Base-by-base conservation (phyloP, 73 alveolate genomes). In the Paramecium biaurelia region DNA sequence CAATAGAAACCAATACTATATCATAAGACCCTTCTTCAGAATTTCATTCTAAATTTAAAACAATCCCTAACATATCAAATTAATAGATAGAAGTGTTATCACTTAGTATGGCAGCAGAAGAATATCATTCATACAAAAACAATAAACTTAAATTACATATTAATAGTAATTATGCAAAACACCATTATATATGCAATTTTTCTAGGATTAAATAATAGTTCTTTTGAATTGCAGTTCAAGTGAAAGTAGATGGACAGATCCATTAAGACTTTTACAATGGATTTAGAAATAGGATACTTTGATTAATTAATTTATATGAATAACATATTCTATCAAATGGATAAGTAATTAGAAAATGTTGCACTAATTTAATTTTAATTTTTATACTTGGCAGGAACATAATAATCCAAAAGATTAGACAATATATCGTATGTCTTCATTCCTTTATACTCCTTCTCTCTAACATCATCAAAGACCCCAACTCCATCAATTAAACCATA, bases 141-240 rank as follows among this genome's bases (percentile, higher is more conserved):
- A 45, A 3, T 0, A 23, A 14, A 45, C 58, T 45, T 12, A 45
- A 45, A 45, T n/a, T 14, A 45, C 14, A 23, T 45, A 10, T 45
- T 45, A 45, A 45, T 11, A 41, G 53, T 41, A 41, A 41, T 41
- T 41, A 45, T 11, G 18, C 58, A 45, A 45, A 45, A 6, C 21
- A 11, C 58, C 58, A 11, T 45, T 45, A 14, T 45, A 45, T 12
- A 45, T 45, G 58, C 58, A 58, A 18, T 28, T 58, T 94, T 23
- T 12, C 11, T 28, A 98, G 99, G 7, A 96, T 98, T 11, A 85
- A 7, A 68, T 89, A 23, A 70, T 89, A 11, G 72, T 70, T 11
- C 53, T 72, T 21, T 24, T 89, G 6, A 59, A 70, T 43, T 68
- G 94, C 85, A 79, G 56, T 24, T 12, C 76, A 14, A 41, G 45